phyloP scores from a whole-genome alignment of 2,329 filamentous ascomycete species.

The Beauveria varroae region DNA sequence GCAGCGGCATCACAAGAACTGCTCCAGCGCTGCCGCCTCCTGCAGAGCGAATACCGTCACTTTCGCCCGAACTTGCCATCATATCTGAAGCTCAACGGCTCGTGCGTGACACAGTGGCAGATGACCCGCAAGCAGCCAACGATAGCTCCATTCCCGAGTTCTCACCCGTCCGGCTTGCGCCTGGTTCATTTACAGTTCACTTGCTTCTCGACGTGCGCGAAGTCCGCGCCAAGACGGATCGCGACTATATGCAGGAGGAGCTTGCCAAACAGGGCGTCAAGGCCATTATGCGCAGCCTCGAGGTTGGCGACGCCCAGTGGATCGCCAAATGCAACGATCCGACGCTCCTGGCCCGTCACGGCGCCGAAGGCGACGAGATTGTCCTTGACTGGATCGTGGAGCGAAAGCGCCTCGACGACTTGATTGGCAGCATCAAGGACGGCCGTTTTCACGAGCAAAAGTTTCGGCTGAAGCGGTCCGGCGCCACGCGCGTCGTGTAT shows the following conservation, averaged over 20 bases:
- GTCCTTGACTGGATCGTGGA: conserved; percentile 77
- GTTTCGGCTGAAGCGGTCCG: conserved; percentile 65
- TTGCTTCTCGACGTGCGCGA: conserved; percentile 70
- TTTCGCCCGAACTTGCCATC: conserved; percentile 15
- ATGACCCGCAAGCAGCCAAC: not conserved
- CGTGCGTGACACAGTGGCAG: conserved; percentile 3
- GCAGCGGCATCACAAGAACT: not conserved
- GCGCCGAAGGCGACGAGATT: conserved; percentile 59
- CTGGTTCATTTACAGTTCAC: conserved; percentile 63
- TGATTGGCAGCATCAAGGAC: conserved; percentile 75
- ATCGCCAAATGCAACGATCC: conserved; percentile 64
- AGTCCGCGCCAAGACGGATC: conserved; percentile 62
- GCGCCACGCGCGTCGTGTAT: conserved; percentile 70
- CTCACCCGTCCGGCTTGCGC: conserved; percentile 52
- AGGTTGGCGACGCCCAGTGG: conserved; percentile 73
- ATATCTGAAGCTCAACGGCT: conserved; percentile 2
- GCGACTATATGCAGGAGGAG: conserved; percentile 70
- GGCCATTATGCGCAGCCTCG: conserved; percentile 60
- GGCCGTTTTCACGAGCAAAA: conserved; percentile 80
- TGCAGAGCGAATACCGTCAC: conserved; percentile 12
- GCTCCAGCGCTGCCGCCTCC: conserved; percentile 5
- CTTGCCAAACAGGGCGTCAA: conserved; percentile 58
- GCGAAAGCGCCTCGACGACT: conserved; percentile 71
- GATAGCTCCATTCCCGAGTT: conserved; percentile 36
- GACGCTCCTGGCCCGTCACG: conserved; percentile 44